phyloP scores from a whole-genome alignment of 1,284 basidiomycete genomes.

The Leccinum fuscescens region DNA sequence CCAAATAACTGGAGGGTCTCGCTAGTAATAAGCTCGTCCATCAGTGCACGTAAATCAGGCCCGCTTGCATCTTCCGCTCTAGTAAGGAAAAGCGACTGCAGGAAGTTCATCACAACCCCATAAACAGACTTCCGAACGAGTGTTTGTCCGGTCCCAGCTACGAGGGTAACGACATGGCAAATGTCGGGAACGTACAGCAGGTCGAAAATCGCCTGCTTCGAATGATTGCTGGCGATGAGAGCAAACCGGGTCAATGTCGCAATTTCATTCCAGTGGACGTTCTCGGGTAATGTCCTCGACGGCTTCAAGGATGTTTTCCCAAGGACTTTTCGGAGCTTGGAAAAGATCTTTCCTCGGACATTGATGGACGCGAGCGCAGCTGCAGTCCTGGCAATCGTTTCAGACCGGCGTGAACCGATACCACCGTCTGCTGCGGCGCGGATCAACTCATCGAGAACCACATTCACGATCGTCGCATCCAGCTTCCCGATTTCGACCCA shows the following conservation, averaged over 20 bases:
- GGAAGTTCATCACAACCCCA: slow-evolving; percentile 75
- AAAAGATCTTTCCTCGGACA: slow-evolving; percentile 74
- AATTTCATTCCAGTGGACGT: slow-evolving; percentile 82
- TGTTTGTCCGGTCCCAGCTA: slow-evolving; percentile 71
- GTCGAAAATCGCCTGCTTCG: slow-evolving; percentile 59
- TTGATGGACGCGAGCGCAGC: slow-evolving; percentile 74
- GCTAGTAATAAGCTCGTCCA: slow-evolving; percentile 58
- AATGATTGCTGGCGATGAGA: slow-evolving; percentile 69
- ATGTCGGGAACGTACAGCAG: slow-evolving; percentile 84
- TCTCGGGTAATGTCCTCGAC: slow-evolving; percentile 62
- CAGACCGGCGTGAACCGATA: slow-evolving; percentile 70
- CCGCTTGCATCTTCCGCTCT: slow-evolving; percentile 57
- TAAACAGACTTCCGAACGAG: slow-evolving; percentile 79
- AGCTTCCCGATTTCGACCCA: slow-evolving; percentile 75
- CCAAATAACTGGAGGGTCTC: slow-evolving; percentile 75
- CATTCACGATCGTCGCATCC: slow-evolving; percentile 65
- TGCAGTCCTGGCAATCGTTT: slow-evolving; percentile 73
- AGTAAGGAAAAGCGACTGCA: slow-evolving; percentile 70
- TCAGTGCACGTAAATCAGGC: slow-evolving; percentile 57
- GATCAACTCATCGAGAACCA: slow-evolving; percentile 76
- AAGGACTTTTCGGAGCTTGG: slow-evolving; percentile 77
- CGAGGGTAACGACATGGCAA: slow-evolving; percentile 72
- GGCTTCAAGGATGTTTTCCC: slow-evolving; percentile 69
- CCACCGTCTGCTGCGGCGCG: slow-evolving; percentile 80
- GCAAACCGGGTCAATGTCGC: slow-evolving; percentile 74